Base-by-base conservation (phyloP, 805 yeast species). In the Zygosaccharomyces kombuchaensis region DNA sequence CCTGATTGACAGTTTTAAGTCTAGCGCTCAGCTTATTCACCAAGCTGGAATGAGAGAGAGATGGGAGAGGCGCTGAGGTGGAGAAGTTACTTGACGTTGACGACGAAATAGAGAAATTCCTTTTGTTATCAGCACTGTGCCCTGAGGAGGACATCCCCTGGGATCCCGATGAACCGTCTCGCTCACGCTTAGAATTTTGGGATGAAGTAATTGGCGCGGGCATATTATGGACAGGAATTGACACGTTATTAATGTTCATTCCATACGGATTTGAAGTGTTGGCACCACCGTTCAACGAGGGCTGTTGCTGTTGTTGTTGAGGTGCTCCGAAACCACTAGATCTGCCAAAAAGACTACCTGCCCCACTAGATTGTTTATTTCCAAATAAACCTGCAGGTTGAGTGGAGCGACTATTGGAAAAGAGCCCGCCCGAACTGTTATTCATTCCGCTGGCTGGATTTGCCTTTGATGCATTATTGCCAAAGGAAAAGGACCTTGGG, bases 161-260 rank as follows among this genome's bases (percentile, higher is more conserved):
- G 29, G 65, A 56, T 13, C 50, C 30, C 29, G 47, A 30, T 34
- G 34, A 13, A 16, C 29, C 38, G 21, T 38, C 40, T 6, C 12
- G 12, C 23, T 40, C 27, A 26, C 55, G 54, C 19, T 50, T 47
- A 2, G 53, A 45, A 29, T 50, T 56, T 2, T 60, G 40, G 2
- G 68, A 60, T 23, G 64, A 64, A 6, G 73, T 70, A 36, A 70
- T 58, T 10, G 73, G 62, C 43, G 65, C 65, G 14, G 75, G 73
- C 56, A 70, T 61, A 9, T 55, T 66, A 19, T 66, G 64, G 30
- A 68, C 56, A 25, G 61, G 41, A 36, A 56, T 51, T 27, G 65
- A 60, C 3, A 47, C 27, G 34, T 54, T 58, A 34, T 53, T 48
- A 30, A 68, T 60, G 21, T 69, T 62, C 2, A 62, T 43, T 13